Conservation (phyloP, 148 eudicot species). For the Vaccinium macrocarpon region DNA sequence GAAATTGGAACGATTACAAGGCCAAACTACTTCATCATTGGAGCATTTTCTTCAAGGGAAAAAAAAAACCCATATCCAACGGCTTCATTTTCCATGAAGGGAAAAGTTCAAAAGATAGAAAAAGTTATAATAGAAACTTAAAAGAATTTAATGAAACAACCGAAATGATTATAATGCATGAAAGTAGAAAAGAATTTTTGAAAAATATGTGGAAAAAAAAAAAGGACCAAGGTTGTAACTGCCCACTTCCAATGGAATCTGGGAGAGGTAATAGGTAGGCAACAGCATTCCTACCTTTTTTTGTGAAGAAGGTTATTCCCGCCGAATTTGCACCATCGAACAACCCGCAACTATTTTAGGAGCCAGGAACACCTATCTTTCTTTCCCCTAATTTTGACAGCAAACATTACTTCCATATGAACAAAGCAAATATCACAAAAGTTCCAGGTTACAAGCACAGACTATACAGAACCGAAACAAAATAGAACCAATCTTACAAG, state of each 20-base stretch:
- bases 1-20: slow-evolving; percentile 5
- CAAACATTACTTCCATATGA: not conserved
- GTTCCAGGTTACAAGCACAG: not conserved
- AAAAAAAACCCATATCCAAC: not conserved
- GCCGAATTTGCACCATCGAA: not conserved
- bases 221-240: not conserved
- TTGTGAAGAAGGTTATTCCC: not conserved
- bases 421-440: not conserved
- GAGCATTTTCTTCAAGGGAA: not conserved
- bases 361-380: not conserved
- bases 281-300: not conserved
- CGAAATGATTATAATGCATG: not conserved
- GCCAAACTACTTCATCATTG: not conserved
- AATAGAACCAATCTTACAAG: not conserved
- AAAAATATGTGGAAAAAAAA: not conserved
- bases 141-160: not conserved
- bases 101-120: not conserved
- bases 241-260: not conserved
- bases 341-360: not conserved
- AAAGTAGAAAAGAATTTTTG: not conserved
- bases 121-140: no score
- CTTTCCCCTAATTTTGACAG: not conserved
- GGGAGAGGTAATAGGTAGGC: not conserved
- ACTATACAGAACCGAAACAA: not conserved
- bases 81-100: not conserved